Conservation (phyloP, 768 basidiomycete genomes). For the Phylloporus sp. region DNA sequence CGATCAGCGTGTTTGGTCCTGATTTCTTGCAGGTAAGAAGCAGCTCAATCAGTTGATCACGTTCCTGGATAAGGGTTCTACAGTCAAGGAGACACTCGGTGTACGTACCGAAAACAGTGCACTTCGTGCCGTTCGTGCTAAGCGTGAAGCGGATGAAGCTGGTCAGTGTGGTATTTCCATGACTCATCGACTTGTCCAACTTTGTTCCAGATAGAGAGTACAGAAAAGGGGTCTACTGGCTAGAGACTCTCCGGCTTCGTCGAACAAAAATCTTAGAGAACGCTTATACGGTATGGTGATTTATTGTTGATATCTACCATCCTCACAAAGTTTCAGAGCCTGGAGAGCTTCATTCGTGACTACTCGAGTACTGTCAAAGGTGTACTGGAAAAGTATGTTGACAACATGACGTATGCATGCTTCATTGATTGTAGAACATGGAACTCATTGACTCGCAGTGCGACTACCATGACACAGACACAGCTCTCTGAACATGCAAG, state of each 20-base stretch:
- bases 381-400: conserved; percentile 68
- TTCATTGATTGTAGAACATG: neutral
- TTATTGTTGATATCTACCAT: neutral
- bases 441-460: conserved; percentile 41
- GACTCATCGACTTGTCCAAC: conserved; percentile 2
- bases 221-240: conserved; percentile 82
- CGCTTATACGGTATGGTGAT: conserved; percentile 63
- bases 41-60: conserved; percentile 84
- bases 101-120: conserved; percentile 60
- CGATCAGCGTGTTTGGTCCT: neutral
- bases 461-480: conserved; percentile 71
- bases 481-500: conserved; percentile 68
- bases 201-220: conserved; percentile 75
- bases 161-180: conserved; percentile 41
- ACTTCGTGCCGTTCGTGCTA: conserved; percentile 73
- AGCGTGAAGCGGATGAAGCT: conserved; percentile 89
- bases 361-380: conserved; percentile 59
- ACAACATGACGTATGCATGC: conserved; percentile 59
- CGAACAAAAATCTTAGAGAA: conserved; percentile 79
- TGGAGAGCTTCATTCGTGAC: conserved; percentile 78
- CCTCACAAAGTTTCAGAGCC: conserved; percentile 48
- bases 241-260: conserved; percentile 84
- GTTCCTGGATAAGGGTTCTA: conserved; percentile 73
- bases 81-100: conserved; percentile 56
- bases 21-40: conserved; percentile 58